A percentile compares a stretch with the other conserved stretches of the same genome.
phyloP scores from a whole-genome alignment of 176 grass and related monocot genomes.

The Carex parvula region DNA sequence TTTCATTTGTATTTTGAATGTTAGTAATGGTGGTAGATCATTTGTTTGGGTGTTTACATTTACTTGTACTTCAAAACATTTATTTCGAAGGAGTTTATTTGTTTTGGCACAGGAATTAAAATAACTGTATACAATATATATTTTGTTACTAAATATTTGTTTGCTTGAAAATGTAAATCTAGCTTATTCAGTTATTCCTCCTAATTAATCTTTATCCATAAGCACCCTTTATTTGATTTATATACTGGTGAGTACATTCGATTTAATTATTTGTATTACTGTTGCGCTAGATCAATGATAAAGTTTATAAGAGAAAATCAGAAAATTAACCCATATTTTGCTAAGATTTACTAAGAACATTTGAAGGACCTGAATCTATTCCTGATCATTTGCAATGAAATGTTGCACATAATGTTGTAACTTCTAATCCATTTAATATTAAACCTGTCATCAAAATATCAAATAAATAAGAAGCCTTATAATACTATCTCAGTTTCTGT shows the following conservation, averaged over 20 bases:
- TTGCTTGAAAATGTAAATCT: not conserved
- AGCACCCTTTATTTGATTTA: not conserved
- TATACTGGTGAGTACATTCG: no score
- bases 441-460: no score
- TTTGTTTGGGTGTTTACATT: slow-evolving; percentile 25
- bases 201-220: not conserved
- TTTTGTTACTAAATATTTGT: not conserved
- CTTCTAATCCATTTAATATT: no score
- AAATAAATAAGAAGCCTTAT: no score
- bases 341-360: not conserved
- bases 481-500: no score
- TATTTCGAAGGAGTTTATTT: not conserved
- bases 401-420: not conserved
- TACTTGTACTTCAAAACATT: not conserved
- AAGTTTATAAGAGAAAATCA: no score
- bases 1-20: slow-evolving; percentile 1
- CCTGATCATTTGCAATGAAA: no score
- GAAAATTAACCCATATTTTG: not conserved
- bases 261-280: not conserved
- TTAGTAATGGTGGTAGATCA: not conserved
- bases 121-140: slow-evolving; percentile 16
- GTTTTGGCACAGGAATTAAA: slow-evolving; percentile 1
- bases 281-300: no score
- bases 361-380: not conserved
- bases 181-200: not conserved